These are phyloP conservation scores for Laguncularia racemosa DNA, from an alignment of 345 rosid species.

Conservation along the genomic window DNA sequence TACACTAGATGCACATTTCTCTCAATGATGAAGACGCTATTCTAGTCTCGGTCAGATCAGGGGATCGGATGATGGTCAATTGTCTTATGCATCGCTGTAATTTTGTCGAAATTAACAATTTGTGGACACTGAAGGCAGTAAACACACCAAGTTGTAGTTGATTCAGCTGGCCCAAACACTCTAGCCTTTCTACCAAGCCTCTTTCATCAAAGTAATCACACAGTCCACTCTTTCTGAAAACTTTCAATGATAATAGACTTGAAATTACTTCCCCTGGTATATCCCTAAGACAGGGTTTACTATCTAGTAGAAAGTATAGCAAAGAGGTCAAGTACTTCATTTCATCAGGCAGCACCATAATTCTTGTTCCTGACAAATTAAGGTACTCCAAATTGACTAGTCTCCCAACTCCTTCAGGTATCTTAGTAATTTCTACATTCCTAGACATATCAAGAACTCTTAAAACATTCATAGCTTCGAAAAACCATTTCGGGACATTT, in stretches of 20 bases:
- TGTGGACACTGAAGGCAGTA: no score
- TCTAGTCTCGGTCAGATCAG: no score
- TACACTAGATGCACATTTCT: no score
- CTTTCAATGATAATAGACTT: slow-evolving; percentile 7
- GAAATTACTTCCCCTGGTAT: slow-evolving; percentile 7
- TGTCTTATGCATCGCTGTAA: no score
- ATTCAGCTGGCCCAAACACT: no score
- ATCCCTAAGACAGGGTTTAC: slow-evolving; percentile 1
- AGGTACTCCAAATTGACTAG: slow-evolving; percentile 15
- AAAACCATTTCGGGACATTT: slow-evolving; percentile 10
- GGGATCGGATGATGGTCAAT: no score
- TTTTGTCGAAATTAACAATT: no score
- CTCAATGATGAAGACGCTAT: no score
- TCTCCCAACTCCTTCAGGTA: slow-evolving; percentile 17
- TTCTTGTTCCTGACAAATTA: slow-evolving; percentile 14
- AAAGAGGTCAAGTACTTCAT: slow-evolving; percentile 16
- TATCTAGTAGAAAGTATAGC: slow-evolving; percentile 12
- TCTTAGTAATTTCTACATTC: slow-evolving; percentile 1
- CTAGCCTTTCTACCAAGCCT: not conserved
- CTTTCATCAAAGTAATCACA: not conserved
- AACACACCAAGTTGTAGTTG: no score
- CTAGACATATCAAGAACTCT: slow-evolving; percentile 21
- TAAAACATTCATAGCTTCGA: slow-evolving; percentile 15
- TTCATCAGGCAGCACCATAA: slow-evolving; percentile 17
- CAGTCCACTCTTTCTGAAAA: not conserved